Evolutionary conservation across 169 alveolate species (phyloP).

Genomic region (Plasmodium yoelii): DNA sequence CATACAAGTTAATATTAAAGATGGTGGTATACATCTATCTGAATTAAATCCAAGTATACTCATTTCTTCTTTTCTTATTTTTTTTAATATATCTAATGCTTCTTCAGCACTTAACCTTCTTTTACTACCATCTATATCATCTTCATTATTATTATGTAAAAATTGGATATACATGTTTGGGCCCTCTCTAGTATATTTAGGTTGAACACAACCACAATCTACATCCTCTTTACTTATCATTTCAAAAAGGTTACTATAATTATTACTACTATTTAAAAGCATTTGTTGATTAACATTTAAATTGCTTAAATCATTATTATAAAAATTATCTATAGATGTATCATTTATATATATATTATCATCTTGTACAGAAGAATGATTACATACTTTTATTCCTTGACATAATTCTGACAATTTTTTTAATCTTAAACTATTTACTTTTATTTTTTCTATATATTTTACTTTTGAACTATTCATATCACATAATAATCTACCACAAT

Average conservation of each 20-base stretch:
- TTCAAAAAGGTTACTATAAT: conserved; percentile 70
- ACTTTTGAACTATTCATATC: conserved; percentile 90
- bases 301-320: conserved; percentile 66
- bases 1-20: conserved; percentile 95
- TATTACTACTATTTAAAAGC: conserved; percentile 52
- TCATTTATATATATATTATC: conserved; percentile 68
- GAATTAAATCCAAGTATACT: conserved; percentile 95
- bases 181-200: conserved; percentile 91
- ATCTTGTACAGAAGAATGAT: conserved; percentile 87
- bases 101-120: conserved; percentile 91
- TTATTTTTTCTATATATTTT: conserved; percentile 76
- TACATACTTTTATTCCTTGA: conserved; percentile 78
- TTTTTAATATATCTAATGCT: conserved; percentile 90
- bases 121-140: conserved; percentile 83
- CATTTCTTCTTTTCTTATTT: conserved; percentile 93
- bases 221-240: conserved; percentile 77
- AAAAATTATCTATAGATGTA: conserved; percentile 42
- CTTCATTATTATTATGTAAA: conserved; percentile 86
- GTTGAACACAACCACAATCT: conserved; percentile 93
- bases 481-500: conserved; percentile 94
- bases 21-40: conserved; percentile 94
- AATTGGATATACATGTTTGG: conserved; percentile 90
- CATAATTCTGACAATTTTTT: conserved; percentile 80
- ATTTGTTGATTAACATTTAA: conserved; percentile 61
- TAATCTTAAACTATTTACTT: conserved; percentile 79